Evolutionary conservation across 768 basidiomycete species (phyloP).

Genomic region (Agrocybe praecox): DNA sequence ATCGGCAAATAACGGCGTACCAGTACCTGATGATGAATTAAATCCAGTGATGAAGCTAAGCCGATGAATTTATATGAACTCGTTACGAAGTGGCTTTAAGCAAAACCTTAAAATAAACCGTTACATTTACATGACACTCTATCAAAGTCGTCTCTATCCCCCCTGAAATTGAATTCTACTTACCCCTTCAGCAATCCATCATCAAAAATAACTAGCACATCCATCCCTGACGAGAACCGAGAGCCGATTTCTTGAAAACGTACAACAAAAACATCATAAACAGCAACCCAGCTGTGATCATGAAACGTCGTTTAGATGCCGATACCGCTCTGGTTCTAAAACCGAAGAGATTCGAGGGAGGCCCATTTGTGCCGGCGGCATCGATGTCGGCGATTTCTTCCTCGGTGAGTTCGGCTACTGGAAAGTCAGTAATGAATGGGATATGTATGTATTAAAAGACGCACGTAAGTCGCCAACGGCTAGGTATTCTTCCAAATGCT

Average conservation of each 20-base stretch:
- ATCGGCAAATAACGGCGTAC: not conserved
- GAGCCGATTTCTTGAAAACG: not conserved
- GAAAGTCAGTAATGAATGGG: not conserved
- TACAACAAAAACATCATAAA: not conserved
- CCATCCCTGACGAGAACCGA: not conserved
- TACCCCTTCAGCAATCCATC: not conserved
- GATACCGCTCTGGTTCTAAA: not conserved
- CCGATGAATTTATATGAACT: not conserved
- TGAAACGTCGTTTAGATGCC: not conserved
- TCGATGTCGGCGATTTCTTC: constrained; percentile 69
- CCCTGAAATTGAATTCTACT: not conserved
- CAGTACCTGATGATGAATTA: not conserved
- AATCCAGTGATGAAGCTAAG: not conserved
- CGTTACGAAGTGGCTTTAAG: not conserved
- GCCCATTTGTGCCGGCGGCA: constrained; percentile 57
- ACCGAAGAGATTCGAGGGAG: constrained; percentile 26
- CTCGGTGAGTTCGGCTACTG: constrained; percentile 49
- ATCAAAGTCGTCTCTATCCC: not conserved
- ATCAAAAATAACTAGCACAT: too few species aligned
- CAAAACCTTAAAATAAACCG: not conserved
- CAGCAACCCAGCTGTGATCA: not conserved
- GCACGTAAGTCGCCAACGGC: constrained; percentile 57
- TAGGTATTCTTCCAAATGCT: constrained; percentile 69
- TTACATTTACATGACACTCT: not conserved
- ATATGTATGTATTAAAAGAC: constrained; percentile 11